Conservation (phyloP, 192 early-diverging fungal genomes). For the Linnemannia schmuckeri region DNA sequence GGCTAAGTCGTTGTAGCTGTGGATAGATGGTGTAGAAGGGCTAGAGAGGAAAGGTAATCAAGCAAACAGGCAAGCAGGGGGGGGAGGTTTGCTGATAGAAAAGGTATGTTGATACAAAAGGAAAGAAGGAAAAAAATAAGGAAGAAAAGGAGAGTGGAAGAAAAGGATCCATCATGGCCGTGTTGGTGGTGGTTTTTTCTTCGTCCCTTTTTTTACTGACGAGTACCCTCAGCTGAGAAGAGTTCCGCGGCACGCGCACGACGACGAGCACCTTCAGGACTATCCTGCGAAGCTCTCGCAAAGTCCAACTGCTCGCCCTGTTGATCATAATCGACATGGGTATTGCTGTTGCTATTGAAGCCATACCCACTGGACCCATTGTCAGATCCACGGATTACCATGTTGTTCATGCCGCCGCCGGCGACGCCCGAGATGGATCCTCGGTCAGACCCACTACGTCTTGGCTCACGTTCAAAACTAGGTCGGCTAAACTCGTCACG, state of each 20-base stretch:
- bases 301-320: slow-evolving; percentile 15
- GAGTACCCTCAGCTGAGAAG: slow-evolving; percentile 40
- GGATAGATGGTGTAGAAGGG: background rate
- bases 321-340: slow-evolving; percentile 6
- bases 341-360: background rate
- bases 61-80: background rate
- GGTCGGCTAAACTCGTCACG: slow-evolving; percentile 45
- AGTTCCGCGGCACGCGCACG: slow-evolving; percentile 54
- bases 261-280: slow-evolving; percentile 41
- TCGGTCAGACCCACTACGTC: slow-evolving; percentile 41
- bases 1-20: background rate
- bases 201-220: slow-evolving; percentile 13
- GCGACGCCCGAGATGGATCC: slow-evolving; percentile 22
- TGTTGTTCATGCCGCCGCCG: background rate
- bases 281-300: slow-evolving; percentile 7
- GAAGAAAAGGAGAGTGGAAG: background rate
- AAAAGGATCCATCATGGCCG: background rate
- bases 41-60: too few relatives aligned
- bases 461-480: slow-evolving; percentile 41
- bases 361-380: background rate
- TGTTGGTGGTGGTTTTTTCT: background rate
- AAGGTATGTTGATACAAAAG: too few relatives aligned
- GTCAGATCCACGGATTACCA: slow-evolving; percentile 17
- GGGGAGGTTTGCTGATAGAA: too few relatives aligned
- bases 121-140: background rate